Conservation (phyloP, 2,329 filamentous ascomycete species). For the Exophiala alcalophila region DNA sequence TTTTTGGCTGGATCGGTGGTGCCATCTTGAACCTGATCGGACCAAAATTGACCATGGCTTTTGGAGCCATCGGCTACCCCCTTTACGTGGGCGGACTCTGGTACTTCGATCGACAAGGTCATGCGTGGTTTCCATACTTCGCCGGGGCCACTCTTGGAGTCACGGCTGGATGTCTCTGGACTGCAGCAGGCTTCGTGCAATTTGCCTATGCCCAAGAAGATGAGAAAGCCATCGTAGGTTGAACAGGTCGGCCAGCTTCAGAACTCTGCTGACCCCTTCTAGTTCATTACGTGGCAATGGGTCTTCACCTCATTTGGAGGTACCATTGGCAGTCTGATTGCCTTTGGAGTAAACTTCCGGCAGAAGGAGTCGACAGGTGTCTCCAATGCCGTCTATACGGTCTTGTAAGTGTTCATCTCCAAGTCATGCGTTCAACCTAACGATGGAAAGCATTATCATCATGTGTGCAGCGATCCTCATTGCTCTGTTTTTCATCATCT, state of each 20-base stretch:
- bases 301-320: slow-evolving; percentile 19
- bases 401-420: slow-evolving; percentile 22
- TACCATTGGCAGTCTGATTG: slow-evolving; percentile 24
- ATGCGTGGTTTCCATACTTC: slow-evolving; percentile 26
- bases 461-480: slow-evolving; percentile 23
- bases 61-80: slow-evolving; percentile 27
- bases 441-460: slow-evolving; percentile 21
- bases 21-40: slow-evolving; percentile 25
- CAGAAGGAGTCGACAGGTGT: slow-evolving; percentile 23
- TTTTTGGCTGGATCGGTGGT: slow-evolving; percentile 28
- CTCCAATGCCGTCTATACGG: slow-evolving; percentile 24
- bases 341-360: slow-evolving; percentile 26
- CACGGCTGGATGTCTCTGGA: slow-evolving; percentile 24
- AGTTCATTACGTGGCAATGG: slow-evolving; percentile 28
- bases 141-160: slow-evolving; percentile 20
- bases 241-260: background rate
- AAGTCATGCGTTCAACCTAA: no score
- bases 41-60: slow-evolving; percentile 22
- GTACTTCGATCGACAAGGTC: slow-evolving; percentile 27
- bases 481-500: slow-evolving; percentile 16
- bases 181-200: slow-evolving; percentile 20
- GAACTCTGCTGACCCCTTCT: background rate
- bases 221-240: slow-evolving; percentile 20
- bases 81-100: slow-evolving; percentile 29
- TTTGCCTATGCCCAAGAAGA: slow-evolving; percentile 26